Base-by-base conservation (phyloP, 768 basidiomycete species). In the Boletus rubescentipes region DNA sequence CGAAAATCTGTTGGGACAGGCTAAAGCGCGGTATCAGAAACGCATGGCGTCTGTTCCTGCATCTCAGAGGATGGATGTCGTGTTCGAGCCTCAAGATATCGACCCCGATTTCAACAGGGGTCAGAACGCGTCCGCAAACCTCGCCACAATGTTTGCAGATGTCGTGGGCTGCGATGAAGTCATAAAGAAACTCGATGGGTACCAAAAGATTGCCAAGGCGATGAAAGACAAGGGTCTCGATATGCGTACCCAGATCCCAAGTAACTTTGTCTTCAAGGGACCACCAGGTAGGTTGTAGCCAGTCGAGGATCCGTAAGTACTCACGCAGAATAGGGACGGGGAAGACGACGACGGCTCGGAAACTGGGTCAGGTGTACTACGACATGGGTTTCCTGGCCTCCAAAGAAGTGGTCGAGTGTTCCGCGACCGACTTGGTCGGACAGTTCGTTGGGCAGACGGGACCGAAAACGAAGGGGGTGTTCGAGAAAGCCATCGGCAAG, bases 381-480 rank as follows among this genome's bases (percentile, higher is more conserved):
- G 82, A 86, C 60, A 85, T 86, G 83, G 84, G 84, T 1, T 75
- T 85, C 53, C 65, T 85, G 18, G 66, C 73, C 14, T 75, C 75
- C 2, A 54, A 59, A 11, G 78, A 85, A 7, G 85, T 89, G 30
- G 61, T 80, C 7, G 87, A 88, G 62, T 85, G 85, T 62, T 87
- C 87, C 0, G 86, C 84, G 0, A 79, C 85, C 5, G 88, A 89
- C 57, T 73, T 89, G 30, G 82, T 89, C 1, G 88, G 82, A 1
- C 76, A 87, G 63, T 89, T 82, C 50, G 80, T 88, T 8, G 87
- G 87, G 4, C 85, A 89, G 0, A 89, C 87, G 1, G 87, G 86
- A 1, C 86, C 85, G 0, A 87, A 87, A 66, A 84, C 83, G 1
- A 75, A 72, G 56, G 74, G 78, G 38, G 63, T 82, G 1, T 81